Evolutionary conservation across 2,329 filamentous ascomycete genomes (phyloP).

Genomic region (Akanthomyces dipterigenus): DNA sequence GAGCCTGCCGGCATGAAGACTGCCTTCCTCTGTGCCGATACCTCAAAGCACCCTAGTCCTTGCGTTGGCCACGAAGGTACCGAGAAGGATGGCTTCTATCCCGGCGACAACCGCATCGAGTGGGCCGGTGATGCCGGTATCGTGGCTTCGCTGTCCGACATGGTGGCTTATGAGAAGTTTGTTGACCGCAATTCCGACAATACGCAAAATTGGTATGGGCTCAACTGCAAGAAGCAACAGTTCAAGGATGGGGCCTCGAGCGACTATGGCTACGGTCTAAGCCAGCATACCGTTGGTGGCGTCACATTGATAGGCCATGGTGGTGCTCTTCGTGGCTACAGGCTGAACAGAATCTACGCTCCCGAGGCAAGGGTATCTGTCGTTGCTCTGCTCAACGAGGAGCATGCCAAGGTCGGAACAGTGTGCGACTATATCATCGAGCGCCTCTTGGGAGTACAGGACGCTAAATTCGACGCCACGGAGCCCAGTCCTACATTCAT

Average conservation of each 20-base stretch:
- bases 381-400: constrained; percentile 34
- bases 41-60: constrained; percentile 30
- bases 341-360: constrained; percentile 28
- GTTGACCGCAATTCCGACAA: constrained; percentile 27
- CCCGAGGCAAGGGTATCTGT: constrained; percentile 29
- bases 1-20: constrained; percentile 35
- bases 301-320: constrained; percentile 29
- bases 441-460: constrained; percentile 21
- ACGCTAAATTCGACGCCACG: constrained; percentile 12
- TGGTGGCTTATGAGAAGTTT: constrained; percentile 38
- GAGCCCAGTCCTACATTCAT: constrained; percentile 21
- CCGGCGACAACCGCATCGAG: constrained; percentile 34
- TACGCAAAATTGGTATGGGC: constrained; percentile 26
- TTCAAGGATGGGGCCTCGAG: constrained; percentile 28
- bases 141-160: constrained; percentile 36
- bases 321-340: constrained; percentile 35
- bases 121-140: constrained; percentile 40
- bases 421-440: constrained; percentile 26
- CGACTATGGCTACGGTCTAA: constrained; percentile 31
- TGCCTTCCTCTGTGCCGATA: constrained; percentile 31
- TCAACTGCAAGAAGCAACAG: constrained; percentile 15
- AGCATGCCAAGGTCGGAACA: constrained; percentile 21
- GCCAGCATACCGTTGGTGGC: constrained; percentile 20
- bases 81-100: constrained; percentile 28
- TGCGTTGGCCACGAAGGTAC: constrained; percentile 37